Evolutionary conservation across 2,329 filamentous ascomycete genomes (phyloP).

Genomic region (Didymosphaeria variabile): DNA sequence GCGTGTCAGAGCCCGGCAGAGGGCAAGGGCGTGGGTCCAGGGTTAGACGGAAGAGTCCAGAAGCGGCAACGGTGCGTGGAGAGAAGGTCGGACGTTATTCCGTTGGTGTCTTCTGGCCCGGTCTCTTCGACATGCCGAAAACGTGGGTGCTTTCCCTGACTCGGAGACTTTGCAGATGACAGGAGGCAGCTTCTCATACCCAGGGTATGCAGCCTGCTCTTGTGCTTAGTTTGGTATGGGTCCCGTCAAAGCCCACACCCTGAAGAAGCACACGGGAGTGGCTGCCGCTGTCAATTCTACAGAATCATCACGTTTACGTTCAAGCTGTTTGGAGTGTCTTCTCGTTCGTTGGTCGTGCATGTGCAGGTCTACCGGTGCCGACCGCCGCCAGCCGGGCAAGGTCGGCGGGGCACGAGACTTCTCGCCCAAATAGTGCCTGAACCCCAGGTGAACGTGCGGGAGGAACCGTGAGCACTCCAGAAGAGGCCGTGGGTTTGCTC

Average conservation of each 20-base stretch:
- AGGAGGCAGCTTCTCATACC: neutral
- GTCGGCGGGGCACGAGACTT: neutral
- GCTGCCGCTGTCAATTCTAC: neutral
- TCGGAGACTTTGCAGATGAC: neutral
- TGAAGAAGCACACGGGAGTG: neutral
- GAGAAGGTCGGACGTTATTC: neutral
- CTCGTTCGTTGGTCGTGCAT: neutral
- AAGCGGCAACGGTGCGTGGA: neutral
- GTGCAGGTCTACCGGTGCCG: neutral
- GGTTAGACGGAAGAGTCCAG: neutral
- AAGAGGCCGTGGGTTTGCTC: neutral
- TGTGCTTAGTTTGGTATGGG: neutral
- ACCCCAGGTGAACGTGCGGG: neutral
- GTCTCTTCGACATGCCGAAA: neutral
- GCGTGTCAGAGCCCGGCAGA: neutral
- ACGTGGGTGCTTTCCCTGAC: constrained; percentile 1
- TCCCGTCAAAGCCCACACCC: neutral
- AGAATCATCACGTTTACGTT: neutral
- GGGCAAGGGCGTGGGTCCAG: neutral
- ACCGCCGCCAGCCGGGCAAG: constrained; percentile 3
- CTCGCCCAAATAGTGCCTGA: neutral
- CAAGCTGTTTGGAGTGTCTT: neutral
- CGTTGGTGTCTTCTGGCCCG: neutral
- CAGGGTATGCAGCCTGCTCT: neutral
- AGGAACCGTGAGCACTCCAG: constrained; percentile 1